phyloP scores from a whole-genome alignment of 352 stramenopile species.

The Globisporangium camurandrum region DNA sequence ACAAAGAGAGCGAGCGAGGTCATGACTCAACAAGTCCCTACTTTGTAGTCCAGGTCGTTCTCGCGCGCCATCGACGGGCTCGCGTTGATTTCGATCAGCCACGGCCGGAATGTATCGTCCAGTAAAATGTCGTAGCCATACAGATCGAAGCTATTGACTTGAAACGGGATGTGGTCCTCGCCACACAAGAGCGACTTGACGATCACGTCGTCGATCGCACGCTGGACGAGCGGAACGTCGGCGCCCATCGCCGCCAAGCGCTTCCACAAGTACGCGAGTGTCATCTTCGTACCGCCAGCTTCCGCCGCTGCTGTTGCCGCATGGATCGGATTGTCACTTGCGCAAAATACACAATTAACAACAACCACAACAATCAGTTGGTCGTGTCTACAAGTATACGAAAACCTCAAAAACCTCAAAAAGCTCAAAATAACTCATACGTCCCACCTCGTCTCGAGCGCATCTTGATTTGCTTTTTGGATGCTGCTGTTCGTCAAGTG shows the following conservation, averaged over 20 bases:
- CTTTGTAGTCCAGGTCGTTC: slow-evolving; percentile 72
- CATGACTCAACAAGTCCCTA: background rate
- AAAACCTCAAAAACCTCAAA: no score
- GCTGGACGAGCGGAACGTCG: slow-evolving; percentile 59
- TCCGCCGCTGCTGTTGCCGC: slow-evolving; percentile 29
- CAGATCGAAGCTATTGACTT: slow-evolving; percentile 92
- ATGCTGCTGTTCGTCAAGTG: slow-evolving; percentile 95
- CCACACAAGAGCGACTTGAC: slow-evolving; percentile 83
- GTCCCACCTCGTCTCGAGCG: slow-evolving; percentile 23
- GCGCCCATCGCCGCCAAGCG: slow-evolving; percentile 56
- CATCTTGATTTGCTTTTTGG: slow-evolving; percentile 80
- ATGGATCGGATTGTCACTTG: slow-evolving; percentile 34
- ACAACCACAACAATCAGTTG: no score
- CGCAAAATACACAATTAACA: no score
- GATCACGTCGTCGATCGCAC: slow-evolving; percentile 68
- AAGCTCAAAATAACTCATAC: no score
- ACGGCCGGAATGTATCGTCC: slow-evolving; percentile 84
- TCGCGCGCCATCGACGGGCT: slow-evolving; percentile 89
- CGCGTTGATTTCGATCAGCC: slow-evolving; percentile 96
- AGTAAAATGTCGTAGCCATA: slow-evolving; percentile 94
- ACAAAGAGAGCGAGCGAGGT: background rate
- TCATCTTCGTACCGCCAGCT: slow-evolving; percentile 76
- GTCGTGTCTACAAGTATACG: no score
- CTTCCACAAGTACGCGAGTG: slow-evolving; percentile 68
- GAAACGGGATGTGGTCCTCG: slow-evolving; percentile 86